Evolutionary conservation across 106 monocot genomes (phyloP).

Genomic region (Dioscorea zingiberensis): DNA sequence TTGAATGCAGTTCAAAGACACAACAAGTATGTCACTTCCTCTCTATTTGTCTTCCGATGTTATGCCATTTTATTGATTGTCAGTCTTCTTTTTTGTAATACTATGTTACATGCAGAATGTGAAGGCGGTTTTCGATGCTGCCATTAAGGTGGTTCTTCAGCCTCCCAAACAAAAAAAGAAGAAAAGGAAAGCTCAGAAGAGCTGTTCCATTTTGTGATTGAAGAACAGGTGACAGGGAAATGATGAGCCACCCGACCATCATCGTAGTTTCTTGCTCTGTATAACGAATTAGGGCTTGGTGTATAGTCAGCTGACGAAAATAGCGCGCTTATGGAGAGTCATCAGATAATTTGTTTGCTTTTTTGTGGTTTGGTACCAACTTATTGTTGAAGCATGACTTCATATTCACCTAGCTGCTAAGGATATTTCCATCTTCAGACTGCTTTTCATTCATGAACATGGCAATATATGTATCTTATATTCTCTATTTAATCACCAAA

Average conservation of each 20-base stretch:
- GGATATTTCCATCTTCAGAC: background rate
- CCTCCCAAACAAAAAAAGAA: constrained; percentile 77
- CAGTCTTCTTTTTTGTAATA: background rate
- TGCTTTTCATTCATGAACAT: background rate
- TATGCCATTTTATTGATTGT: background rate
- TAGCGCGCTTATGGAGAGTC: constrained; percentile 2
- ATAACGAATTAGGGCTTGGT: constrained; percentile 15
- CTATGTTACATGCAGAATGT: constrained; percentile 42
- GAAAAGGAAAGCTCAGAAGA: constrained; percentile 56
- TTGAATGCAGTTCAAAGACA: constrained; percentile 91
- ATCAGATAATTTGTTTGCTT: constrained; percentile 11
- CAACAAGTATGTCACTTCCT: constrained; percentile 43
- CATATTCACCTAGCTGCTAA: background rate
- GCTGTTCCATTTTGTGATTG: constrained; percentile 66
- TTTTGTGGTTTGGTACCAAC: constrained; percentile 9
- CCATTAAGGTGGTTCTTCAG: constrained; percentile 82
- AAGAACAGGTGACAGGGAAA: constrained; percentile 3
- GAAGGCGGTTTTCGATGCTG: constrained; percentile 81
- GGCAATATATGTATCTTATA: background rate
- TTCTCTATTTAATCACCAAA: background rate
- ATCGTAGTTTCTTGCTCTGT: constrained; percentile 2
- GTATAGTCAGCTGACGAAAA: constrained; percentile 22
- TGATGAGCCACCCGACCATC: background rate
- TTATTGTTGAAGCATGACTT: background rate
- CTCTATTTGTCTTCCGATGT: background rate